These are phyloP conservation scores for Aspergillus pseudoterreus DNA, from an alignment of 2,329 filamentous ascomycete genomes.

Conservation along the genomic window DNA sequence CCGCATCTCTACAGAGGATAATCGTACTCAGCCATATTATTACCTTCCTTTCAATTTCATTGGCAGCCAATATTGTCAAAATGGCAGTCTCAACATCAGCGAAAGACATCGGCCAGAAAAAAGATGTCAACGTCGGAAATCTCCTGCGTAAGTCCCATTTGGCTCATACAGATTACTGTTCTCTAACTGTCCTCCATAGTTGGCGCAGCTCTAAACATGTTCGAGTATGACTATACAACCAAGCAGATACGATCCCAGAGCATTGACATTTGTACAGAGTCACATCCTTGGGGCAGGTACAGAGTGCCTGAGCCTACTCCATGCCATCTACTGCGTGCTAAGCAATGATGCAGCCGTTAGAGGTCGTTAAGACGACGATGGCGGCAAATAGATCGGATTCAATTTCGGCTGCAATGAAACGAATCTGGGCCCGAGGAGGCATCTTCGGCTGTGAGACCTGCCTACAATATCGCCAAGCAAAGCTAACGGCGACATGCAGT, in stretches of 20 bases:
- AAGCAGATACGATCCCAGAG: not conserved
- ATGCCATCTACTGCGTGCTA: not conserved
- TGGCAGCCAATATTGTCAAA: too few relatives aligned
- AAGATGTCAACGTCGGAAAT: too few relatives aligned
- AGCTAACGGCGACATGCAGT: conserved; percentile 49
- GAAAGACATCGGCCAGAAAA: too few relatives aligned
- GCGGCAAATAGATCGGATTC: not conserved
- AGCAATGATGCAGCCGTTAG: not conserved
- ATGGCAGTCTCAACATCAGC: too few relatives aligned
- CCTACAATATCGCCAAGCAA: not conserved
- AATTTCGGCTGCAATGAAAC: not conserved
- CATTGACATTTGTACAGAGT: not conserved
- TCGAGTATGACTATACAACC: not conserved
- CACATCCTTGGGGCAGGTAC: not conserved
- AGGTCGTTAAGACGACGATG: not conserved
- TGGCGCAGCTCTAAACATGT: not conserved
- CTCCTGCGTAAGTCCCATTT: too few relatives aligned
- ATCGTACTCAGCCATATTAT: too few relatives aligned
- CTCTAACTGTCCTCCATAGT: not conserved
- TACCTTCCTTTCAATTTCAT: too few relatives aligned
- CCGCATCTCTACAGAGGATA: too few relatives aligned
- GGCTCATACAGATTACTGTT: too few relatives aligned
- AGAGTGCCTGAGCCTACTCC: not conserved
- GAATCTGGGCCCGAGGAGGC: not conserved
- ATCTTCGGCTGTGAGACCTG: not conserved